phyloP scores from a whole-genome alignment of 2,329 filamentous ascomycete species.

The Rhexocercosporidium sp. region DNA sequence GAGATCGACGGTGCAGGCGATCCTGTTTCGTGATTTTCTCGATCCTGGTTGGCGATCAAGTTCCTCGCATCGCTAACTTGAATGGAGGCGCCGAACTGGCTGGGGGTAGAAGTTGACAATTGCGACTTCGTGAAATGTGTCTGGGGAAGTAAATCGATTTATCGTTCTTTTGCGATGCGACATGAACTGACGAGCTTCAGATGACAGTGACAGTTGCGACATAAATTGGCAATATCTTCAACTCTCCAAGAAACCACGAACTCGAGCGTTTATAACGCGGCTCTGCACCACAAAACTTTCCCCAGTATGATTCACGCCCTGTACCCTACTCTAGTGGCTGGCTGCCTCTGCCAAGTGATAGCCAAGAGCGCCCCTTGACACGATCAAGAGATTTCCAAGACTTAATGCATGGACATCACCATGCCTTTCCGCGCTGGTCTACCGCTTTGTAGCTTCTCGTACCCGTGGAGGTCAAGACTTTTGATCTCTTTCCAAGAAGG shows the following conservation, averaged over 20 bases:
- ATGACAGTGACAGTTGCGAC: conserved; percentile 5
- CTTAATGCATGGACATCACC: background rate
- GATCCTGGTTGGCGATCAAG: conserved; percentile 7
- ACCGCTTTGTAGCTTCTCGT: background rate
- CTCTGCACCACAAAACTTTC: background rate
- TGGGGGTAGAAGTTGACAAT: background rate
- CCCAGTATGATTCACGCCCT: background rate
- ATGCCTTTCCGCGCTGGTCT: background rate
- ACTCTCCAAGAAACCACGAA: background rate
- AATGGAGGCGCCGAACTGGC: background rate
- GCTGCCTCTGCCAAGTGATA: conserved; percentile 4
- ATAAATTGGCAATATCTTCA: background rate
- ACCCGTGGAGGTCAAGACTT: conserved; percentile 2
- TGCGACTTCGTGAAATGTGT: background rate
- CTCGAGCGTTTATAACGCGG: background rate
- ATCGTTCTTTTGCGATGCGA: background rate
- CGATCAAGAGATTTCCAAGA: conserved; percentile 10
- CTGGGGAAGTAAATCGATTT: background rate
- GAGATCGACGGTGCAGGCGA: conserved; percentile 10
- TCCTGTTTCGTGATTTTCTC: conserved; percentile 5
- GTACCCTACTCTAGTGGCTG: background rate
- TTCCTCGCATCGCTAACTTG: conserved; percentile 6
- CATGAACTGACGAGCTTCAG: background rate
- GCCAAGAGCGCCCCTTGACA: conserved; percentile 8
- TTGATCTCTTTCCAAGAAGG: conserved; percentile 7